phyloP scores from a whole-genome alignment of 2,329 filamentous ascomycete species.

The Ascochyta pisi region DNA sequence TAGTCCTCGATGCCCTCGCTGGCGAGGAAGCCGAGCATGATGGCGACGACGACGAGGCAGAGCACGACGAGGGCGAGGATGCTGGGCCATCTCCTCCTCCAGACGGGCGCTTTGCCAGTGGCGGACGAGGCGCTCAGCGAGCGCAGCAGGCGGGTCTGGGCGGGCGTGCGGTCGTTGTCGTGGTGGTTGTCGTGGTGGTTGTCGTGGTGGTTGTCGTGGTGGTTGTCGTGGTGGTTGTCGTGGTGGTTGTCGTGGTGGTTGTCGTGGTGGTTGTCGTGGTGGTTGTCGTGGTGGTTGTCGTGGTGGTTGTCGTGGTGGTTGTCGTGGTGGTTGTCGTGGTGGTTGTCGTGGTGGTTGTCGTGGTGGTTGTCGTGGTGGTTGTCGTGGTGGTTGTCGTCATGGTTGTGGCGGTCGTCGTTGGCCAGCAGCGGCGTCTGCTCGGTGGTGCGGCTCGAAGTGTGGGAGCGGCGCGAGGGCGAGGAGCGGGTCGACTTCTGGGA shows the following conservation, averaged over 20 bases:
- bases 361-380: too few species aligned
- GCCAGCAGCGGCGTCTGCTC: constrained; percentile 52
- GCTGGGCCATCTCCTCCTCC: constrained; percentile 74
- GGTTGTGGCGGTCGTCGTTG: constrained; percentile 34
- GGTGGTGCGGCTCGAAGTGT: constrained; percentile 41
- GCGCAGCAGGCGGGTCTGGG: constrained; percentile 46
- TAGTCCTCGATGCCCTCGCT: constrained; percentile 85
- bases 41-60: constrained; percentile 66
- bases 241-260: too few species aligned
- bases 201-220: too few species aligned
- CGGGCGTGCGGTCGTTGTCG: constrained; percentile 35
- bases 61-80: constrained; percentile 74
- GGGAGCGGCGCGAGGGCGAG: constrained; percentile 40
- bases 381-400: constrained; percentile 32
- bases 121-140: constrained; percentile 39
- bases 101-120: constrained; percentile 36
- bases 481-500: constrained; percentile 48
- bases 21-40: constrained; percentile 84
- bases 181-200: too few species aligned
- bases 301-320: too few species aligned
- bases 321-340: too few species aligned
- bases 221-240: too few species aligned
- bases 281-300: too few species aligned
- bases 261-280: too few species aligned
- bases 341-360: too few species aligned